Conservation (phyloP, 768 basidiomycete genomes). For the Hericium coralloides region DNA sequence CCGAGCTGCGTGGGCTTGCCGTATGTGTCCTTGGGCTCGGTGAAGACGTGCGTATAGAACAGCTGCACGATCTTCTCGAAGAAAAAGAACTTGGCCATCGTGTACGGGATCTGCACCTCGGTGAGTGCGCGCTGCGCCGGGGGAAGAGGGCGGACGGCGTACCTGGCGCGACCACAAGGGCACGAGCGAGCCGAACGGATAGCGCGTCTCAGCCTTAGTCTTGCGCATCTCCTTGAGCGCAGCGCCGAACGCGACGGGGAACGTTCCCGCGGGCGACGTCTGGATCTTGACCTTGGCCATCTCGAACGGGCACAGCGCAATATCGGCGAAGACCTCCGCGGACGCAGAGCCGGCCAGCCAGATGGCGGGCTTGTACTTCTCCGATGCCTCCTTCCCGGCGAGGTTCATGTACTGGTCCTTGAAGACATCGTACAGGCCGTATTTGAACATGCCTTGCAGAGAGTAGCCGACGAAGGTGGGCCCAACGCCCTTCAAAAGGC, state of each 20-base stretch:
- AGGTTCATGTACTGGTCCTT: constrained; percentile 89
- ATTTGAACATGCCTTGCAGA: constrained; percentile 97
- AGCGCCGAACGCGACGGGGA: constrained; percentile 67
- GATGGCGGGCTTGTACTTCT: constrained; percentile 81
- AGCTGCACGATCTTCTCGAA: constrained; percentile 82
- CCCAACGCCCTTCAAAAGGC: constrained; percentile 91
- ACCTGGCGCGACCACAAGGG: constrained; percentile 88
- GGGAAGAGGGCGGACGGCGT: constrained; percentile 10
- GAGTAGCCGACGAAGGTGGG: constrained; percentile 93
- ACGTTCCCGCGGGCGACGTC: constrained; percentile 64
- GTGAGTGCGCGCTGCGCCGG: not conserved
- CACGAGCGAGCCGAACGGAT: constrained; percentile 77
- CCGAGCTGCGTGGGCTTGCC: constrained; percentile 80
- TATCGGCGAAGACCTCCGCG: constrained; percentile 83
- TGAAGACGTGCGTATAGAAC: constrained; percentile 86
- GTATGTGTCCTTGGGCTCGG: constrained; percentile 69
- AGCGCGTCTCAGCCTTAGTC: constrained; percentile 64
- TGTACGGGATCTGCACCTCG: constrained; percentile 79
- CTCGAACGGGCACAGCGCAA: constrained; percentile 92
- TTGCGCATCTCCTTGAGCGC: constrained; percentile 64
- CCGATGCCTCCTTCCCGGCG: constrained; percentile 72
- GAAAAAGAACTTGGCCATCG: constrained; percentile 99
- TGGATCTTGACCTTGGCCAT: constrained; percentile 92
- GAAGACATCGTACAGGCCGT: constrained; percentile 95
- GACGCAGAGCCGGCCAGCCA: constrained; percentile 93